phyloP scores from a whole-genome alignment of 257 asterid genomes.

The Lycium barbarum region DNA sequence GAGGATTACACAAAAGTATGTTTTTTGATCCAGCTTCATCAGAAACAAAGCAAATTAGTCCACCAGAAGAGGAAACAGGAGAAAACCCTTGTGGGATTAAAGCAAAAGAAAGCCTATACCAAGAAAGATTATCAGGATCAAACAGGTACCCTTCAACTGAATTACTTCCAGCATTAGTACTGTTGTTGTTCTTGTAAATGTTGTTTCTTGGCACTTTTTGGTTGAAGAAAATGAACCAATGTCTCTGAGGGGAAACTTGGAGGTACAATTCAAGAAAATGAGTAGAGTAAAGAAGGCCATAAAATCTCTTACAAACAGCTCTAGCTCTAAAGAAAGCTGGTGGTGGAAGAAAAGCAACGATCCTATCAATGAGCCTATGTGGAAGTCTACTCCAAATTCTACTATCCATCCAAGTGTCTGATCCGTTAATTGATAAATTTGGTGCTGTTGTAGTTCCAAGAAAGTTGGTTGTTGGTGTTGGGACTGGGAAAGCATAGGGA shows the following conservation, averaged over 20 bases:
- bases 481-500: constrained; percentile 51
- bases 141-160: constrained; percentile 65
- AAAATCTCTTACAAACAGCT: constrained; percentile 87
- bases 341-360: constrained; percentile 78
- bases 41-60: constrained; percentile 76
- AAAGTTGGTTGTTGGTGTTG: constrained; percentile 30
- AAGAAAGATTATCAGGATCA: constrained; percentile 62
- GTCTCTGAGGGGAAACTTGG: constrained; percentile 60
- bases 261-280: constrained; percentile 72
- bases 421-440: constrained; percentile 2
- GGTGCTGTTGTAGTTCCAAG: constrained; percentile 31
- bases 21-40: constrained; percentile 81
- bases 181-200: constrained; percentile 43
- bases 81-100: constrained; percentile 73
- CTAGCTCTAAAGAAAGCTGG: constrained; percentile 88
- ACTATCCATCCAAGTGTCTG: constrained; percentile 70
- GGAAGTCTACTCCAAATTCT: constrained; percentile 92
- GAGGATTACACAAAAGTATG: constrained; percentile 74
- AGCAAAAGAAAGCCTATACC: constrained; percentile 71
- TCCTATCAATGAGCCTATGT: constrained; percentile 65
- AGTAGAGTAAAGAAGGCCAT: constrained; percentile 68
- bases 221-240: constrained; percentile 84
- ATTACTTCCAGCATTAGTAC: not conserved
- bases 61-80: constrained; percentile 80
- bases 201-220: constrained; percentile 53